Evolutionary conservation across 2,329 filamentous ascomycete genomes (phyloP), one percentile per base, ranked within the genome.

Genomic region (Penicillium verrucosum): DNA sequence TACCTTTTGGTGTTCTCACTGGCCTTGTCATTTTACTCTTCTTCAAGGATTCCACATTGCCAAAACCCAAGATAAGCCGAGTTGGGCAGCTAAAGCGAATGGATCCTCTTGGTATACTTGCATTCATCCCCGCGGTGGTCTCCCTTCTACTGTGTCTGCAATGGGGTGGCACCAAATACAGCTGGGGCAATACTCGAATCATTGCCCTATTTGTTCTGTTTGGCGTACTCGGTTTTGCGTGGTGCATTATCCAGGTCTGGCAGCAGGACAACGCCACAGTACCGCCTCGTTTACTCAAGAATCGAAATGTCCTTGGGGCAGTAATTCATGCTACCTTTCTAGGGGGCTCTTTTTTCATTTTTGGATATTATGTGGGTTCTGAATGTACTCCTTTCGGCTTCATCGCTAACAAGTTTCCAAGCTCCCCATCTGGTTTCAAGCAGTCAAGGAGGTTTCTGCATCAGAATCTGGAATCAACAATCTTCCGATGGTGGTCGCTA

Each of bases 161-260:
- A 52, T 78, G 73, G 71, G 78, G 78, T 11, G 75, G 78, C 1
- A 75, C 74, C 5, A 76, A 69, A 32, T 76, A 78, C 41, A 40
- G 73, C 0, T 82, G 80, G 80, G 66, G 60, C 21, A 75, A 73
- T 60, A 67, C 69, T 36, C 74, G 73, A 9, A 75, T 82, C 38
- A 77, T 82, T 48, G 73, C 74, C 0, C 70, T 82, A 5, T 77
- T 83, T 30, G 72, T 80, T 6, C 68, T 83, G 0, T 81, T 81
- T 53, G 76, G 75, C 7, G 73, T 82, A 4, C 72, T 82, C n/a
- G 73, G 76, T 0, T 71, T 74, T 4, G 71, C 73, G 1, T 78
- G 79, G 58, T 57, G 73, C 18, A 53, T 51, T 1, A 68, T 78
- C 58, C 75, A 80, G 55, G 43, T 65, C 44, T 74, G 70, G 66